phyloP scores from a whole-genome alignment of 1,139 yeast genomes.

The Scheffersomyces quercinus region DNA sequence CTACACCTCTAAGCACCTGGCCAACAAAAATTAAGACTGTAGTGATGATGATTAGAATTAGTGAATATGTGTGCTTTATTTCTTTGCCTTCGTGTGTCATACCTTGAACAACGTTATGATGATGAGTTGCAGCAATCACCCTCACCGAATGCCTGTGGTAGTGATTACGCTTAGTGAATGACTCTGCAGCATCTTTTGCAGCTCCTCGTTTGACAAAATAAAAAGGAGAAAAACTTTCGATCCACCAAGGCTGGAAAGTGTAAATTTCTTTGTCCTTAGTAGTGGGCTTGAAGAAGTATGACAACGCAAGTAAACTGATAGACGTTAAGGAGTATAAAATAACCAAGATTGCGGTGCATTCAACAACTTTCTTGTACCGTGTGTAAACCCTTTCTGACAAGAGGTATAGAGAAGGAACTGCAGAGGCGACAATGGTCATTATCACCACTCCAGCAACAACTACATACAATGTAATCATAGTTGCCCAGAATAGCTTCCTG shows the following conservation, averaged over 20 bases:
- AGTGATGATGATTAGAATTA: conserved; percentile 31
- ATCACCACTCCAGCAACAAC: conserved; percentile 32
- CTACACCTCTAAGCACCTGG: conserved; percentile 32
- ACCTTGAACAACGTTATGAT: conserved; percentile 43
- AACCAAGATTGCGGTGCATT: conserved; percentile 32
- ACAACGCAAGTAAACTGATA: conserved; percentile 34
- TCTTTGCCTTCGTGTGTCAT: conserved; percentile 40
- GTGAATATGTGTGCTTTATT: conserved; percentile 37
- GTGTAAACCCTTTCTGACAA: conserved; percentile 21
- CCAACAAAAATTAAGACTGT: conserved; percentile 35
- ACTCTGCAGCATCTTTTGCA: conserved; percentile 39
- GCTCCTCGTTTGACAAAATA: conserved; percentile 43
- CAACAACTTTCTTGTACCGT: conserved; percentile 30
- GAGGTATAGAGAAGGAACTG: conserved; percentile 34
- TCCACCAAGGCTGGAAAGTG: conserved; percentile 52
- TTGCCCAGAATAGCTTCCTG: conserved; percentile 34
- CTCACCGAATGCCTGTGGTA: conserved; percentile 46
- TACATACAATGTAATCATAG: conserved; percentile 33
- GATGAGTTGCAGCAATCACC: conserved; percentile 48
- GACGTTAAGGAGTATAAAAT: conserved; percentile 38
- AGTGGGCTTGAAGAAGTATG: conserved; percentile 45
- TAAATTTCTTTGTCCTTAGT: conserved; percentile 42
- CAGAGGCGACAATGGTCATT: conserved; percentile 36
- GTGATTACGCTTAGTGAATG: conserved; percentile 45
- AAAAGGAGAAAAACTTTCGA: conserved; percentile 43